Conservation (phyloP, 805 yeast genomes). For the Schwanniomyces occidentalis region DNA sequence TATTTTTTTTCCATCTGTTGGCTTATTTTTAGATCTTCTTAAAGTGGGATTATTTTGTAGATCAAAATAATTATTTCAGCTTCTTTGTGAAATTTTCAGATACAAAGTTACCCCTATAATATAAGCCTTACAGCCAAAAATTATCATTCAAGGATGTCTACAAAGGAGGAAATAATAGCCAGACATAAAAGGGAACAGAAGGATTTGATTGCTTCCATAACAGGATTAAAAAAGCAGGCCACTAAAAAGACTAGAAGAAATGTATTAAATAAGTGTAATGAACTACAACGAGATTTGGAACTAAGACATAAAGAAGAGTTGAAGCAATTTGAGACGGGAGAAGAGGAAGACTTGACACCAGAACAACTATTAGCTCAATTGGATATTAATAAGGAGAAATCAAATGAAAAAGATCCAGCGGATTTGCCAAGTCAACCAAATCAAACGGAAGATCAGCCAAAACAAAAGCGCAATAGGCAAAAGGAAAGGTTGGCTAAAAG, state of each 20-base stretch:
- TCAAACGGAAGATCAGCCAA: no score
- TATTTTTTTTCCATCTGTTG: no score
- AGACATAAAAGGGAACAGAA: slow-evolving; percentile 70
- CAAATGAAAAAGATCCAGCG: neutral
- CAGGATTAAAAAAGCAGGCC: slow-evolving; percentile 81
- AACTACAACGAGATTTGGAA: slow-evolving; percentile 57
- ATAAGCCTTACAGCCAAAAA: no score
- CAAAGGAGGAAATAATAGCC: slow-evolving; percentile 48
- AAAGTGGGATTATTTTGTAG: no score
- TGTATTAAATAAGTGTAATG: slow-evolving; percentile 58
- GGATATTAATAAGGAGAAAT: neutral
- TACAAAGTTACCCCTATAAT: slow-evolving; percentile 1
- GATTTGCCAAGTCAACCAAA: no score
- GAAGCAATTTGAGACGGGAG: slow-evolving; percentile 14
- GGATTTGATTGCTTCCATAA: slow-evolving; percentile 64
- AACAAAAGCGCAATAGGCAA: slow-evolving; percentile 68
- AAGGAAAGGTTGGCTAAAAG: slow-evolving; percentile 80
- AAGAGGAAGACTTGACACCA: slow-evolving; percentile 59
- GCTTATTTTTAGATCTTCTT: no score
- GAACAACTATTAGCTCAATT: slow-evolving; percentile 65
- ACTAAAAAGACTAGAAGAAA: slow-evolving; percentile 75
- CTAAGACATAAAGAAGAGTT: slow-evolving; percentile 57
- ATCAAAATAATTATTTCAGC: no score
- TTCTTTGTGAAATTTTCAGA: neutral
- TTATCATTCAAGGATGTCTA: slow-evolving; percentile 6